Conservation (phyloP, 768 basidiomycete species). For the Lactarius tabidus region DNA sequence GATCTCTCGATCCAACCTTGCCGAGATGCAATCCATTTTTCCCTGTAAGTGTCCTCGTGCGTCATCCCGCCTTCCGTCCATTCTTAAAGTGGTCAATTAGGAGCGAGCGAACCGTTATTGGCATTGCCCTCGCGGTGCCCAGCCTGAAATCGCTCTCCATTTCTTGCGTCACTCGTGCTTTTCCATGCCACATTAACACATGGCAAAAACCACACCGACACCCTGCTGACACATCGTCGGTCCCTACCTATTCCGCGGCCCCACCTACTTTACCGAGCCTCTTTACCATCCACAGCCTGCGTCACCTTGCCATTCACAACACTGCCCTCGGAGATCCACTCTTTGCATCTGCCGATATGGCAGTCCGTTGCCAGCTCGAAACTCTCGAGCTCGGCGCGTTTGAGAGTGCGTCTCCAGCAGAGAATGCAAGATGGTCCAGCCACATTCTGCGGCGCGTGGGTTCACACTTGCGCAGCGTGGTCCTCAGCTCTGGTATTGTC, state of each 20-base stretch:
- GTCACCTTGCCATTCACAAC: conserved; percentile 23
- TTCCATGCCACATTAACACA: neutral
- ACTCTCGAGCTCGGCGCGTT: conserved; percentile 23
- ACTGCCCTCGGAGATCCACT: conserved; percentile 22
- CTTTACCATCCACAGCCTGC: conserved; percentile 17
- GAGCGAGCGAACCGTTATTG: conserved; percentile 23
- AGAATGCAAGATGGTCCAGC: conserved; percentile 18
- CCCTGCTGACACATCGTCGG: neutral
- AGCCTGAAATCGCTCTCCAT: conserved; percentile 24
- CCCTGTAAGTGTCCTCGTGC: conserved; percentile 18
- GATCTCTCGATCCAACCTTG: conserved; percentile 23
- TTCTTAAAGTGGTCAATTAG: conserved; percentile 3
- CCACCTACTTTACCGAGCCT: conserved; percentile 10
- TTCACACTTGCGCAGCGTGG: conserved; percentile 9
- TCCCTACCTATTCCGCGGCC: neutral
- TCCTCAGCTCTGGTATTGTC: conserved; percentile 12
- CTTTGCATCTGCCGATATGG: conserved; percentile 14
- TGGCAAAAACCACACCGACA: neutral
- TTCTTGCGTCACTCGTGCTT: conserved; percentile 20
- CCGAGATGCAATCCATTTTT: conserved; percentile 13
- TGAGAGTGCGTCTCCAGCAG: conserved; percentile 16
- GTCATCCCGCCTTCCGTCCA: conserved; percentile 3
- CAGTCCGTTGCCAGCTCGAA: conserved; percentile 11
- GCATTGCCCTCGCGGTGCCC: conserved; percentile 21
- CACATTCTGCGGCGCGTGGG: conserved; percentile 18